Conservation (phyloP, 2,329 filamentous ascomycete genomes). For the Sclerotinia sclerotiorum region DNA sequence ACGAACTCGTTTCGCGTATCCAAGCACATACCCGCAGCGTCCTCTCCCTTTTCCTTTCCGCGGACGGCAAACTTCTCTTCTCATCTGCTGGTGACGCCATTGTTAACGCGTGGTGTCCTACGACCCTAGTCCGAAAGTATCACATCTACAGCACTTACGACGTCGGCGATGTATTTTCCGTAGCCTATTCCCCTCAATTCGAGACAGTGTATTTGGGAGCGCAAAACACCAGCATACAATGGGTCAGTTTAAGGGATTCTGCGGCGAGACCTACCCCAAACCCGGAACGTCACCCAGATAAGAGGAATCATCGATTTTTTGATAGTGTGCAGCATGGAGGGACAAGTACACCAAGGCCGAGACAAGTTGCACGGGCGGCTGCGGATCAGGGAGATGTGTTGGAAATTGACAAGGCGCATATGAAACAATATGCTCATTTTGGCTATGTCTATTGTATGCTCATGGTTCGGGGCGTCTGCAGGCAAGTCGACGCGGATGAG, state of each 20-base stretch:
- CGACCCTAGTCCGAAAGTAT: constrained; percentile 72
- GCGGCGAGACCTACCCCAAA: constrained; percentile 58
- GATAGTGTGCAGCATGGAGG: constrained; percentile 87
- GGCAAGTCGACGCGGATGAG: constrained; percentile 67
- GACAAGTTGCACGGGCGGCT: constrained; percentile 43
- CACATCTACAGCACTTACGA: constrained; percentile 93
- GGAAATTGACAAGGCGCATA: constrained; percentile 78
- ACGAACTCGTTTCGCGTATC: constrained; percentile 73
- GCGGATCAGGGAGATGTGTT: constrained; percentile 64
- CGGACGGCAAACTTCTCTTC: constrained; percentile 73
- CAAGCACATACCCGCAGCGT: constrained; percentile 92
- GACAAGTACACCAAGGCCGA: constrained; percentile 69
- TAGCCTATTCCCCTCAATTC: constrained; percentile 78
- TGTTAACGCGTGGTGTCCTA: constrained; percentile 89
- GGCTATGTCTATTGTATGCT: constrained; percentile 98
- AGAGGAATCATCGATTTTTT: constrained; percentile 84
- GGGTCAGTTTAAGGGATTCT: constrained; percentile 73
- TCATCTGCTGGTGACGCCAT: constrained; percentile 92
- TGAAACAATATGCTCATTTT: constrained; percentile 87
- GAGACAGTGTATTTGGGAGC: constrained; percentile 88
- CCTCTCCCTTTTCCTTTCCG: constrained; percentile 77
- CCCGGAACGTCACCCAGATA: constrained; percentile 69
- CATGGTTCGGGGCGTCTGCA: constrained; percentile 67
- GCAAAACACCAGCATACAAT: constrained; percentile 94
- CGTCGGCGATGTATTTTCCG: constrained; percentile 91